Evolutionary conservation across 345 rosid genomes (phyloP).

Genomic region (Salix purpurea): DNA sequence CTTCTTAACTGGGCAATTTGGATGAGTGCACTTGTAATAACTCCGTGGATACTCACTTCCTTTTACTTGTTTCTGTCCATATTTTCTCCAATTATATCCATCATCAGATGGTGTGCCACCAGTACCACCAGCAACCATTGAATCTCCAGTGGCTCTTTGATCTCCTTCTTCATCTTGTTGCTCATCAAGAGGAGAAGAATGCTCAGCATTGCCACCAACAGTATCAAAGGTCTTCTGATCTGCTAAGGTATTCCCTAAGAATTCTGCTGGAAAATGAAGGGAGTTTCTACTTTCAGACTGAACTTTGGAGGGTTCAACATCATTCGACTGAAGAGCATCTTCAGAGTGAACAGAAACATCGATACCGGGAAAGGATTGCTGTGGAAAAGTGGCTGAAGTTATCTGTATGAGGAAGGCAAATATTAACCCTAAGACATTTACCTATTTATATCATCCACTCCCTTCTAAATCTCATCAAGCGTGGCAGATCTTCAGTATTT

Average conservation of each 20-base stretch:
- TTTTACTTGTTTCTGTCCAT: slow-evolving; percentile 92
- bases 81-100: slow-evolving; percentile 95
- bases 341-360: slow-evolving; percentile 51
- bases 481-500: slow-evolving; percentile 1
- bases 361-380: slow-evolving; percentile 43
- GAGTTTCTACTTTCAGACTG: slow-evolving; percentile 37
- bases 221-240: slow-evolving; percentile 40
- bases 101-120: slow-evolving; percentile 59
- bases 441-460: neutral
- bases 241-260: slow-evolving; percentile 28
- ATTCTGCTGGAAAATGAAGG: slow-evolving; percentile 36
- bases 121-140: slow-evolving; percentile 12
- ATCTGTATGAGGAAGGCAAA: slow-evolving; percentile 22
- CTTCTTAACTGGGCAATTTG: slow-evolving; percentile 83
- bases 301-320: slow-evolving; percentile 31
- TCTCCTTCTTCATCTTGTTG: slow-evolving; percentile 62
- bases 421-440: neutral
- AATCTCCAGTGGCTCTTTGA: slow-evolving; percentile 50
- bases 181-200: slow-evolving; percentile 61
- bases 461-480: neutral
- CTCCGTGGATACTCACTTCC: slow-evolving; percentile 97
- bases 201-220: slow-evolving; percentile 37
- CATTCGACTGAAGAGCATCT: slow-evolving; percentile 41
- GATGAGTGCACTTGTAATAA: slow-evolving; percentile 93
- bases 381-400: slow-evolving; percentile 24